Conservation (phyloP, 2,329 filamentous ascomycete species). For the Aspergillus alliaceus region DNA sequence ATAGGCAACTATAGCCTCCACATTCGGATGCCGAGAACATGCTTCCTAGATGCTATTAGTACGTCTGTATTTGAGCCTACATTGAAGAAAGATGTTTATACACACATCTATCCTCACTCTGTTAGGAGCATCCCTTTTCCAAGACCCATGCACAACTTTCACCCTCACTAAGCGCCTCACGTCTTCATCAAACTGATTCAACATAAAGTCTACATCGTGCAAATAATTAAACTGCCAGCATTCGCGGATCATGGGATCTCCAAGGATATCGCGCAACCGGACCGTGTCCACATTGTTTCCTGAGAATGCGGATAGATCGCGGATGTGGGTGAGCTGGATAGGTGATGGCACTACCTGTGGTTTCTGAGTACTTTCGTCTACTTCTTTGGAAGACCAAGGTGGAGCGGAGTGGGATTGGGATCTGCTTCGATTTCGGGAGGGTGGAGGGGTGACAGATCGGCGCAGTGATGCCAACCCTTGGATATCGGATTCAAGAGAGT, state of each 20-base stretch:
- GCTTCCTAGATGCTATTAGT: slow-evolving; percentile 52
- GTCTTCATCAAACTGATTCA: slow-evolving; percentile 60
- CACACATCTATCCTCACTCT: slow-evolving; percentile 58
- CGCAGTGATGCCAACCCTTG: slow-evolving; percentile 27
- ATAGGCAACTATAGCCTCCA: slow-evolving; percentile 70
- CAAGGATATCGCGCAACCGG: slow-evolving; percentile 65
- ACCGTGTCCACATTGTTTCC: slow-evolving; percentile 66
- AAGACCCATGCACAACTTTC: slow-evolving; percentile 64
- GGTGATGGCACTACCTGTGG: slow-evolving; percentile 56
- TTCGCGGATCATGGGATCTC: slow-evolving; percentile 69
- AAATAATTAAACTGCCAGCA: slow-evolving; percentile 60
- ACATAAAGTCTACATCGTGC: slow-evolving; percentile 60
- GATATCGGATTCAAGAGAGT: neutral
- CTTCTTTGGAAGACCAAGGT: neutral
- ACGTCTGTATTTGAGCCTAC: neutral
- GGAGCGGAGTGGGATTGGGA: neutral
- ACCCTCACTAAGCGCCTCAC: slow-evolving; percentile 53
- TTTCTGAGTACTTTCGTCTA: neutral
- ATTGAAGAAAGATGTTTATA: neutral
- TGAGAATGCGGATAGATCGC: slow-evolving; percentile 56
- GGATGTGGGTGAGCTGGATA: slow-evolving; percentile 69
- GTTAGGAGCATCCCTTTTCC: slow-evolving; percentile 66
- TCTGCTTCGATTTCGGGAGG: slow-evolving; percentile 1
- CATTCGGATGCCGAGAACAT: slow-evolving; percentile 63
- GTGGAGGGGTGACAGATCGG: slow-evolving; percentile 30